Conservation (phyloP, 805 yeast species). For the Kluyveromyces starmeri region DNA sequence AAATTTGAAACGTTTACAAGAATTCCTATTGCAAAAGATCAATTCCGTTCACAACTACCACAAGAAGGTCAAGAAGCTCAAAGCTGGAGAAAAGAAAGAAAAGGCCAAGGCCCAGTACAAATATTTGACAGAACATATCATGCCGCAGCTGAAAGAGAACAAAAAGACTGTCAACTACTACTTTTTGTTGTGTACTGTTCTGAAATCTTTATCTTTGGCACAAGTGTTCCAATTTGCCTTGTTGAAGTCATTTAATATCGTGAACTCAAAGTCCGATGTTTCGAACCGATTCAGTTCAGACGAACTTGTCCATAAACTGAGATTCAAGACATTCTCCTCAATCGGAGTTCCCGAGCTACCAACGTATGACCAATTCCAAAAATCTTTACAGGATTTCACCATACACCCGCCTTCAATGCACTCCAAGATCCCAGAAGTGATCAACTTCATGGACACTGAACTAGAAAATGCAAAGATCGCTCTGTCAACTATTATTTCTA, state of each 20-base stretch:
- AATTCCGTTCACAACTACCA: constrained; percentile 27
- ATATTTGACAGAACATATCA: constrained; percentile 24
- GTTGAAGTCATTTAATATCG: constrained; percentile 18
- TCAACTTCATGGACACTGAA: constrained; percentile 15
- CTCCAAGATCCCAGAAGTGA: constrained; percentile 11
- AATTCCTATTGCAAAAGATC: constrained; percentile 29
- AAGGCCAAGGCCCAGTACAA: constrained; percentile 30
- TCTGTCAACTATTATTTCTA: constrained; percentile 12
- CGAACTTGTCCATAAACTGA: constrained; percentile 38
- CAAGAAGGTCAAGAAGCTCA: constrained; percentile 37
- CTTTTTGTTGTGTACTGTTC: constrained; percentile 16
- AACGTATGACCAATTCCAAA: constrained; percentile 28
- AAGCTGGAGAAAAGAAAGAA: constrained; percentile 43
- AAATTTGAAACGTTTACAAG: constrained; percentile 30
- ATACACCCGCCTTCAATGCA: constrained; percentile 15
- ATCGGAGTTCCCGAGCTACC: constrained; percentile 73
- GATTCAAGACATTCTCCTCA: constrained; percentile 72
- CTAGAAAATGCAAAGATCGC: constrained; percentile 10
- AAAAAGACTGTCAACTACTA: constrained; percentile 20
- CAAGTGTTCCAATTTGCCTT: constrained; percentile 29
- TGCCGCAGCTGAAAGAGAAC: constrained; percentile 31
- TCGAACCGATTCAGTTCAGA: constrained; percentile 22
- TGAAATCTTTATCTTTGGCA: constrained; percentile 26
- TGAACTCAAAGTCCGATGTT: constrained; percentile 18
- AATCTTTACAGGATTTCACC: constrained; percentile 16